Percentiles rank a stretch among this genome's conserved stretches.
phyloP scores from a whole-genome alignment of 1,284 basidiomycete genomes.

The Apiotrichum akiyoshidainum region DNA sequence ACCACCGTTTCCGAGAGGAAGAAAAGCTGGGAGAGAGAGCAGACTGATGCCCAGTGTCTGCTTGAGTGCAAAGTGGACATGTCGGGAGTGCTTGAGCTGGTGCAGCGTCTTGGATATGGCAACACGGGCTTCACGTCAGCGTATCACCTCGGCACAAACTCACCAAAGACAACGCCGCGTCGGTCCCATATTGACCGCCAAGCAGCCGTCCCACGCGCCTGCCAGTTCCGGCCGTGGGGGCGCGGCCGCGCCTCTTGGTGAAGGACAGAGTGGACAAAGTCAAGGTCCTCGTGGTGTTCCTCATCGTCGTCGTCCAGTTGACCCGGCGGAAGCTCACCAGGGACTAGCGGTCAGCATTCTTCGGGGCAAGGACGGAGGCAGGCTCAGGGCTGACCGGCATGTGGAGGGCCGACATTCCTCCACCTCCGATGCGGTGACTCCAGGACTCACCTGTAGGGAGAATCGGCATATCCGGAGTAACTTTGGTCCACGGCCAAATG shows the following conservation, averaged over 20 bases:
- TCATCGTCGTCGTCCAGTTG: slow-evolving; percentile 2
- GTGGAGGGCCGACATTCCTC: no score
- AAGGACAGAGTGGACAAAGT: slow-evolving; percentile 20
- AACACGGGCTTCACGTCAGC: slow-evolving; percentile 28
- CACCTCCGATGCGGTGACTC: neutral
- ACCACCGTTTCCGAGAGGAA: slow-evolving; percentile 37
- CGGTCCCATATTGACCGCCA: slow-evolving; percentile 44
- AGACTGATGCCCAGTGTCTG: slow-evolving; percentile 50
- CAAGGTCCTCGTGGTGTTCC: slow-evolving; percentile 17
- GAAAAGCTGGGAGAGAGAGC: slow-evolving; percentile 50
- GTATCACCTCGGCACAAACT: neutral
- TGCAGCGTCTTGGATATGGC: slow-evolving; percentile 36
- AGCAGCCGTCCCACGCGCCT: slow-evolving; percentile 2
- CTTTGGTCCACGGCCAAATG: slow-evolving; percentile 18
- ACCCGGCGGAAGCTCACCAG: slow-evolving; percentile 6
- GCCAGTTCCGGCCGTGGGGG: neutral
- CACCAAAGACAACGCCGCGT: slow-evolving; percentile 27
- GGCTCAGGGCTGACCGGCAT: no score
- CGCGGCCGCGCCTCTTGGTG: slow-evolving; percentile 7
- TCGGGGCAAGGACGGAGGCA: neutral
- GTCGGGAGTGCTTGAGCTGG: slow-evolving; percentile 47
- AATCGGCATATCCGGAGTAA: slow-evolving; percentile 1
- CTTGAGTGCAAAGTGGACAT: slow-evolving; percentile 52
- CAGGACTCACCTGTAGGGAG: neutral
- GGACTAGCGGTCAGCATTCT: slow-evolving; percentile 1